phyloP scores from a whole-genome alignment of 305 asterid genomes.

The Ruellia speciosa region DNA sequence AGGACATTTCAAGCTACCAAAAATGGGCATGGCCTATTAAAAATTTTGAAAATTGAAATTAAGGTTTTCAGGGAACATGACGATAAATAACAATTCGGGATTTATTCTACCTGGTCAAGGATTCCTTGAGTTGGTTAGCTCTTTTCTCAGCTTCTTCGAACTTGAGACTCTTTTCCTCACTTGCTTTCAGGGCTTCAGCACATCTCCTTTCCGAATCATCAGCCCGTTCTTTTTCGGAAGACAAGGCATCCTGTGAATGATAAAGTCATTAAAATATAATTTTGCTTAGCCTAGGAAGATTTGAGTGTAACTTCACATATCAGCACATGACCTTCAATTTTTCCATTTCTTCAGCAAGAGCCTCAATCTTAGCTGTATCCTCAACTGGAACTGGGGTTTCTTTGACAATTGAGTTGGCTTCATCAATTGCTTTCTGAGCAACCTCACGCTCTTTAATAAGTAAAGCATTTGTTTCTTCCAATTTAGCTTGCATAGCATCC shows the following conservation, averaged over 20 bases:
- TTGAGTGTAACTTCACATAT: conserved; percentile 13
- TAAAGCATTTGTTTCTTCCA: conserved; percentile 50
- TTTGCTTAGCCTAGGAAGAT: neutral
- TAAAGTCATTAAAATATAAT: conserved; percentile 5
- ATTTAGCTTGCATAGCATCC: conserved; percentile 44
- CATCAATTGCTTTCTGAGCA: conserved; percentile 63
- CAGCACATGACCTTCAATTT: conserved; percentile 49
- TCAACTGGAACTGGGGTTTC: conserved; percentile 75
- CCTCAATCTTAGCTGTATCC: conserved; percentile 62
- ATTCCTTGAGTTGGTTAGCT: conserved; percentile 79
- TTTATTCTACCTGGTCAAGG: conserved; percentile 66
- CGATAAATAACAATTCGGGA: conserved; percentile 13
- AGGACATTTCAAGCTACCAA: neutral
- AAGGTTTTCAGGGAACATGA: conserved; percentile 17
- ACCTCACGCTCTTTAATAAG: conserved; percentile 54
- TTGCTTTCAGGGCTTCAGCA: conserved; percentile 55
- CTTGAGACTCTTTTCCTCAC: conserved; percentile 67
- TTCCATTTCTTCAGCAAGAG: conserved; percentile 61
- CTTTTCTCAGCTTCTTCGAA: conserved; percentile 78
- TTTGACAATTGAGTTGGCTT: conserved; percentile 46
- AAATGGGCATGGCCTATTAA: neutral
- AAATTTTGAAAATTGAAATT: neutral
- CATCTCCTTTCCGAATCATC: conserved; percentile 63
- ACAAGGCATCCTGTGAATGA: conserved; percentile 41
- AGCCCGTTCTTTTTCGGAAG: conserved; percentile 70